Percentiles rank a stretch among this genome's conserved stretches.
phyloP scores from a whole-genome alignment of 345 rosid genomes.

The Salix suchowensis region DNA sequence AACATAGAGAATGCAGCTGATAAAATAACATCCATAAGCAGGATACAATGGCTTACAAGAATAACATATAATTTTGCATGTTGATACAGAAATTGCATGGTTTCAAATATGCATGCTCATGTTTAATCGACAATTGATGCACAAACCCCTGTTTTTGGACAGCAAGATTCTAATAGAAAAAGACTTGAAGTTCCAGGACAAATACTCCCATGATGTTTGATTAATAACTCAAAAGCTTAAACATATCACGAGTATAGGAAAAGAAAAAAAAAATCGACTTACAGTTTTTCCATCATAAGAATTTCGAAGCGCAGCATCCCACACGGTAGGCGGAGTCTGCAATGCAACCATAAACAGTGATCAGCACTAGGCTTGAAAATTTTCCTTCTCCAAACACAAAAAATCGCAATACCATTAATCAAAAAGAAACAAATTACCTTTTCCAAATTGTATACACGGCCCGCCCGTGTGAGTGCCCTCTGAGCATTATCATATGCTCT shows the following conservation, averaged over 20 bases:
- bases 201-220: neutral
- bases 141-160: neutral
- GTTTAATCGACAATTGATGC: neutral
- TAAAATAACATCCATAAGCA: neutral
- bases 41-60: neutral
- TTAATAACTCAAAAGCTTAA: neutral
- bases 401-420: neutral
- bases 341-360: constrained; percentile 5
- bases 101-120: neutral
- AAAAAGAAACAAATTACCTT: constrained; percentile 37
- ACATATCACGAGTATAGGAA: neutral
- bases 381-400: neutral
- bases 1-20: neutral
- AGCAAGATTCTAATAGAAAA: neutral
- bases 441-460: constrained; percentile 51
- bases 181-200: neutral
- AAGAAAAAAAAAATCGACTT: constrained; percentile 12
- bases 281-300: constrained; percentile 63
- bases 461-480: constrained; percentile 37
- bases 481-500: constrained; percentile 36
- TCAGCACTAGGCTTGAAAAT: too few relatives aligned
- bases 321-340: constrained; percentile 46
- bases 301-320: constrained; percentile 41
- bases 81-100: neutral
- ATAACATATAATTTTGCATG: neutral